A percentile compares a stretch with the other conserved stretches of the same genome.
phyloP scores from a whole-genome alignment of 257 asterid genomes.

The Solanum ahanhuiri region DNA sequence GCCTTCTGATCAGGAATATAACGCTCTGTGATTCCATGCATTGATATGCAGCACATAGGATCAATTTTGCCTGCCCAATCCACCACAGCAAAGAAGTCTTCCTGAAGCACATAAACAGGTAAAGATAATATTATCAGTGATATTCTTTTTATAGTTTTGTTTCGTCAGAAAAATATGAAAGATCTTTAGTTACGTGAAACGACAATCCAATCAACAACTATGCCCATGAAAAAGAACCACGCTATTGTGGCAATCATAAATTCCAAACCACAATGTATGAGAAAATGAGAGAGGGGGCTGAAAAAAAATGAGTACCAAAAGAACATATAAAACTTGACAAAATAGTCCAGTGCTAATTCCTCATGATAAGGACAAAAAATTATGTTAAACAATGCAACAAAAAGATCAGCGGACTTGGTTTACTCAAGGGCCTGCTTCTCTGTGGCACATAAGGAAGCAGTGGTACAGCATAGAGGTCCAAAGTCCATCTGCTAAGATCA shows the following conservation, averaged over 20 bases:
- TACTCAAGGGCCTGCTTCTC: not conserved
- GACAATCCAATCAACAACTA: not conserved
- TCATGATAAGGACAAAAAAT: not conserved
- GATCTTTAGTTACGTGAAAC: not conserved
- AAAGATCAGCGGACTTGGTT: not conserved
- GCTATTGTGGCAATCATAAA: not conserved
- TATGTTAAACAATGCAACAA: not conserved
- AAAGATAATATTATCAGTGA: not conserved
- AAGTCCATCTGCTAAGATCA: not conserved
- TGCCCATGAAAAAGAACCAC: not conserved
- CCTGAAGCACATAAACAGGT: slow-evolving; percentile 33
- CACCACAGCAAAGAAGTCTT: slow-evolving; percentile 87
- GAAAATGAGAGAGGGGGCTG: not conserved
- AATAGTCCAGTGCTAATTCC: not conserved
- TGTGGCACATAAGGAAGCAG: not conserved
- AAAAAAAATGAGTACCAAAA: not conserved
- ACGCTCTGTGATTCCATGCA: slow-evolving; percentile 93
- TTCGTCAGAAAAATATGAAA: not conserved
- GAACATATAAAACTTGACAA: not conserved
- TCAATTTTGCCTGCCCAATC: slow-evolving; percentile 99
- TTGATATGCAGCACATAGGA: slow-evolving; percentile 91
- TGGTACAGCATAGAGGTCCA: not conserved
- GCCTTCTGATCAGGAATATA: slow-evolving; percentile 89
- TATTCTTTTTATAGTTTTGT: not conserved
- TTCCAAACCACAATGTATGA: not conserved